Percentiles rank a stretch among this genome's conserved stretches.
These are phyloP conservation scores for Solanum chmielewskii DNA, from an alignment of 257 asterid genomes.

Conservation along the genomic window DNA sequence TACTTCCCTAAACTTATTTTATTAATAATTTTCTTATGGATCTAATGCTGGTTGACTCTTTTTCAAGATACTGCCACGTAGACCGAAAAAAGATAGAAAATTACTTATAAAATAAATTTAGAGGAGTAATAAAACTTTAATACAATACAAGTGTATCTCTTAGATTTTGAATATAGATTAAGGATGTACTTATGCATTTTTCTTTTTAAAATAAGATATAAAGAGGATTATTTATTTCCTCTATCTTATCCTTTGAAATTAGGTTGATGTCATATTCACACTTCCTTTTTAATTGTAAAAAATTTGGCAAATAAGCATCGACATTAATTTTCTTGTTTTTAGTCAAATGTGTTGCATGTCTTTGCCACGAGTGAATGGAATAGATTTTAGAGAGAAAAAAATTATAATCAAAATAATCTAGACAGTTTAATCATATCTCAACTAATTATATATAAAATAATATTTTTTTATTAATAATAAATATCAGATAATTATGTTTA, in stretches of 20 bases:
- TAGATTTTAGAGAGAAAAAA: not conserved
- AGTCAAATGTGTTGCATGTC: not conserved
- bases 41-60: too few species aligned
- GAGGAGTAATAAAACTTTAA: accelerated
- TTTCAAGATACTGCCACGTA: too few species aligned
- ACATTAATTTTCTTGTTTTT: not conserved
- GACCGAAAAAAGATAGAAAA: too few species aligned
- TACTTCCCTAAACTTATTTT: accelerated
- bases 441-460: too few species aligned
- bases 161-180: accelerated
- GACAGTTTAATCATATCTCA: not conserved
- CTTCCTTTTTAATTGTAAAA: not conserved
- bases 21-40: too few species aligned
- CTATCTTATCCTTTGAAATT: not conserved
- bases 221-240: not conserved
- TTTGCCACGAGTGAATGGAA: not conserved
- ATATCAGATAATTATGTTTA: not conserved
- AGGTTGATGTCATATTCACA: not conserved
- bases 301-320: not conserved
- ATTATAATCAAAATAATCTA: not conserved
- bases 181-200: too few species aligned
- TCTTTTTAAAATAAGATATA: too few species aligned
- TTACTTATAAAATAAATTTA: too few species aligned
- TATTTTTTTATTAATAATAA: too few species aligned
- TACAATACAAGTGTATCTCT: too few species aligned